A percentile compares a stretch with the other conserved stretches of the same genome.
Evolutionary conservation across 2,329 filamentous ascomycete genomes (phyloP).

Genomic region (Lachnellula hyalina): DNA sequence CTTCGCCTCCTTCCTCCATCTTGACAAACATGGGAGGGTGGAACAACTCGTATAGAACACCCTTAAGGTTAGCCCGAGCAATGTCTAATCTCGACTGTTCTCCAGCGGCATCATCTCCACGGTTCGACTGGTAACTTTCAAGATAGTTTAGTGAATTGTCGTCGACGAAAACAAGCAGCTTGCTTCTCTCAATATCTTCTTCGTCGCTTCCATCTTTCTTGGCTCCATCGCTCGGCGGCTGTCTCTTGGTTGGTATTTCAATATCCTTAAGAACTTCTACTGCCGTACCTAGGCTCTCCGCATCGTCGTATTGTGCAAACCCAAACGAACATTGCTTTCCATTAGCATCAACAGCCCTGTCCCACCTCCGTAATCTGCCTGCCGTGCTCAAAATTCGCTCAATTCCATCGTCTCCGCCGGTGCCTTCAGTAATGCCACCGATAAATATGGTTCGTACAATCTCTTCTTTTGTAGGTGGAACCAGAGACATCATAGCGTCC

Average conservation of each 20-base stretch:
- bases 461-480: constrained; percentile 84
- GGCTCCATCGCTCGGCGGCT: constrained; percentile 44
- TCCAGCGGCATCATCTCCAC: constrained; percentile 55
- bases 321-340: constrained; percentile 83
- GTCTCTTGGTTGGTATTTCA: constrained; percentile 74
- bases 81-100: constrained; percentile 64
- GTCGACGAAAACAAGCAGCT: constrained; percentile 71
- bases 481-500: constrained; percentile 65
- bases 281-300: constrained; percentile 78
- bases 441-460: constrained; percentile 88
- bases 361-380: constrained; percentile 80
- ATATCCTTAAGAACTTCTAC: constrained; percentile 80
- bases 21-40: constrained; percentile 52
- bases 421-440: constrained; percentile 74
- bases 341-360: constrained; percentile 66
- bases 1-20: constrained; percentile 56
- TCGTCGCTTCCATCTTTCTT: constrained; percentile 40
- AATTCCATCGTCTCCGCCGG: constrained; percentile 70
- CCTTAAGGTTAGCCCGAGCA: constrained; percentile 62
- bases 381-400: constrained; percentile 74
- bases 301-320: constrained; percentile 92
- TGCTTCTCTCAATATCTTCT: constrained; percentile 54
- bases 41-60: constrained; percentile 65
- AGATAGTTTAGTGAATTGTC: constrained; percentile 78
- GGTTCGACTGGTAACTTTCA: constrained; percentile 69